Base-by-base conservation (phyloP, 2,329 filamentous ascomycete genomes). In the Cadophora malorum region DNA sequence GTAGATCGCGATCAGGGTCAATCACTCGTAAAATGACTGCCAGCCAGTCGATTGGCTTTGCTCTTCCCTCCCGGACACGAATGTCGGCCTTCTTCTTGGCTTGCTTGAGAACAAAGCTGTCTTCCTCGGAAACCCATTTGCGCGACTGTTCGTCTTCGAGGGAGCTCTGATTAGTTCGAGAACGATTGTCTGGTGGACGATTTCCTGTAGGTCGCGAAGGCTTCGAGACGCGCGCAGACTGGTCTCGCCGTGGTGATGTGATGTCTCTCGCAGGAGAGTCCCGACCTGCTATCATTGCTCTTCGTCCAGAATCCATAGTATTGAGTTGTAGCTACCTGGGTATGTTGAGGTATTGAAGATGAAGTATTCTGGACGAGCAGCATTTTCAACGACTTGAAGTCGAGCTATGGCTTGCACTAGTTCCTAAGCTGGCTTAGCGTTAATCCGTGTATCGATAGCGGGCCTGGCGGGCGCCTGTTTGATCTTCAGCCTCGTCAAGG, bases 61-160 rank as follows among this genome's bases (percentile, higher is more conserved):
- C 94, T 73, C 96, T 89, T 12, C 92, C 91, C 79, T 96, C 94
- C 74, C 94, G 92, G 56, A 98, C 94, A 50, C 96, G 91, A 74
- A 99, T 96, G 72, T 94, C 92, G 52, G 96, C 95, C 83, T 97
- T 98, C 83, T 96, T 98, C 85, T 98, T 99, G 58, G 95, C 91
- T 81, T 99, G 96, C 80, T 94, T 94, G 76, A 99, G 83, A 66
- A 98, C 96, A 77, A 99, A 99, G 72, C 91, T 90, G 82, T 99
- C 96, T 79, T 99, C 96, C 75, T 97, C 92, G 63, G 95, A 92
- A 23, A 98, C 92, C 85, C 96, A 99, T 76, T 91, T 86, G 31
- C 89, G 85, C 72, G 90, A 91, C 77, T 93, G 90, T 76, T 94
- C 90, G 75, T 94, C 91, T 77, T 93, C 75, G 56, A 73, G 65